Base-by-base conservation (phyloP, 129 eudicot species). In the Lactuca sativa region DNA sequence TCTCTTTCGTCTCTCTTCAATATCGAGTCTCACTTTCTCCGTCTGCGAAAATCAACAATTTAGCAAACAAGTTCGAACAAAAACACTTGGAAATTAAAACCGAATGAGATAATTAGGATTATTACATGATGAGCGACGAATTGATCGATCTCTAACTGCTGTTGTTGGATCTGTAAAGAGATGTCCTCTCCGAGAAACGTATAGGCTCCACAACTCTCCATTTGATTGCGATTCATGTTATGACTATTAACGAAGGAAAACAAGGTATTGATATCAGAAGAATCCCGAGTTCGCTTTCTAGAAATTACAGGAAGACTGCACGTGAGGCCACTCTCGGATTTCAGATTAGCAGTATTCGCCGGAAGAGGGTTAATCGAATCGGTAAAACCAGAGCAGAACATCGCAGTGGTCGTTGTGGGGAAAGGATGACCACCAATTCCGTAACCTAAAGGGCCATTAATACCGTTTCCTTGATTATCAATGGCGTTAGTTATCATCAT, bases 81-180 rank as follows among this genome's bases (percentile, higher is more conserved):
- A 64, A 32, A 52, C 51, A 9, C 56, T 0, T 17, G 9, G 57
- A 62, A 41, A 4, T n/a, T 15, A 18, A 21, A 43, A 17, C 17
- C 25, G 55, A 43, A 48, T 4, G 25, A 5, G 31, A 17, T 4
- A 0, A 48, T 25, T 25, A 25, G 2, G 65, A 41, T 17, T 7
- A 83, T 66, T 85, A 90, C 97, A 52, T 90, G 95, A 73, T 82
- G 86, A 49, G 84, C 78, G 21, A 84, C 59, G 70, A 71, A 62
- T 4, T 77, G 86, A 70, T 81, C 86, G 16, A 81, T 78, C 68
- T 84, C 89, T 0, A 78, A 37, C 32, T 84, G 89, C 38, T 84
- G 89, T 21, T 81, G 81, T 44, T 81, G 85, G 56, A 84, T 74
- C 82, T 81, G 86, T 31, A 66, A 25, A 0, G 89, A 84, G 3